Evolutionary conservation across 345 rosid species (phyloP).

Genomic region (Linum tenue): DNA sequence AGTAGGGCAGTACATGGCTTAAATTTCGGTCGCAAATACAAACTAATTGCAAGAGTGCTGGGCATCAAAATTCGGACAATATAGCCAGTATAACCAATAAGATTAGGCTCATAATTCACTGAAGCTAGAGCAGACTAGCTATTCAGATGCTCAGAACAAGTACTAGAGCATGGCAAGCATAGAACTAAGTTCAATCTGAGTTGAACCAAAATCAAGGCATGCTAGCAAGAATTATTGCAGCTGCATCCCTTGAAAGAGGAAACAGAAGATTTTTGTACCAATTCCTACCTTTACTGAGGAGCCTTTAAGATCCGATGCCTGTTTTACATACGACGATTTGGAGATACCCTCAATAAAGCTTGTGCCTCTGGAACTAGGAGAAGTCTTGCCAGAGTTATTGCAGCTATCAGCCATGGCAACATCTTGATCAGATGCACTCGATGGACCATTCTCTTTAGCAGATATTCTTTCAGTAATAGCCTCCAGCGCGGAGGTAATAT

Average conservation of each 20-base stretch:
- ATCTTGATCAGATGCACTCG: constrained; percentile 66
- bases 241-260: background rate
- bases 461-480: constrained; percentile 72
- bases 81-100: too few relatives aligned
- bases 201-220: background rate
- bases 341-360: constrained; percentile 90
- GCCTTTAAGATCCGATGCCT: constrained; percentile 81
- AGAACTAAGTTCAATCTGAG: background rate
- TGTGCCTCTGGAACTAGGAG: constrained; percentile 55
- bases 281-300: constrained; percentile 78
- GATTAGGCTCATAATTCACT: background rate
- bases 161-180: background rate
- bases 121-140: background rate
- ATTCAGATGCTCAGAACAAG: background rate
- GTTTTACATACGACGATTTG: constrained; percentile 73
- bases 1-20: too few relatives aligned
- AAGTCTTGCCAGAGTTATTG: constrained; percentile 53
- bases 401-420: constrained; percentile 90
- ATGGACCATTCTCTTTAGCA: constrained; percentile 77
- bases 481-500: constrained; percentile 69
- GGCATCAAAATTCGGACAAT: too few relatives aligned
- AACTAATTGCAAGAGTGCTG: too few relatives aligned
- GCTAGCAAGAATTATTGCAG: background rate
- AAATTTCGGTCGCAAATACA: too few relatives aligned
- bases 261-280: background rate